These are phyloP conservation scores for Wallemia hederae DNA, from an alignment of 1,284 basidiomycete genomes.

Conservation along the genomic window DNA sequence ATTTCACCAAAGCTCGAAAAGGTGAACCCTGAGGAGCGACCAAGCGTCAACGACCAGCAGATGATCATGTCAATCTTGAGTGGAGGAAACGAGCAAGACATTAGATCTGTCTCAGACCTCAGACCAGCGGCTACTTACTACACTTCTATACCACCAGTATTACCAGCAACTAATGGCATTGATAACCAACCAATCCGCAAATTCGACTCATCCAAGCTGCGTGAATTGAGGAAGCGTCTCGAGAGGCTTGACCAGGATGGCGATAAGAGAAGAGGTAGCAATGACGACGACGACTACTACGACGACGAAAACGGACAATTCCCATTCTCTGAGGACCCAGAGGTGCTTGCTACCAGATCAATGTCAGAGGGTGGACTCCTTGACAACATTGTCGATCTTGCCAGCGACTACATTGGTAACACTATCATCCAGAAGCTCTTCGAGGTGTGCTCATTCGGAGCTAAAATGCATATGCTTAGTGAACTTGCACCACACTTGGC, in stretches of 20 bases:
- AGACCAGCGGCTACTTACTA: constrained; percentile 74
- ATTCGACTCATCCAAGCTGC: constrained; percentile 76
- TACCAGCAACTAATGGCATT: constrained; percentile 15
- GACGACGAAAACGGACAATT: constrained; percentile 22
- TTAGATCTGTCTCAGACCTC: constrained; percentile 26
- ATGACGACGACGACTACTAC: constrained; percentile 34
- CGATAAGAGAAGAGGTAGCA: constrained; percentile 75
- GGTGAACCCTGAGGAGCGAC: constrained; percentile 29
- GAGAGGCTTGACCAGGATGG: constrained; percentile 47
- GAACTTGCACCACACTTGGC: constrained; percentile 78
- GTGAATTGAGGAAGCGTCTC: constrained; percentile 72
- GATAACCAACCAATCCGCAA: constrained; percentile 55
- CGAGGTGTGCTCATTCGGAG: constrained; percentile 48
- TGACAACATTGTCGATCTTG: constrained; percentile 31
- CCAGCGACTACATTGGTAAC: constrained; percentile 97
- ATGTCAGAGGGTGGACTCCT: neutral
- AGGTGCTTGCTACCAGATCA: constrained; percentile 27
- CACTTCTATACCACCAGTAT: constrained; percentile 58
- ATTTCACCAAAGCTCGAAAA: constrained; percentile 27
- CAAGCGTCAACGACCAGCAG: constrained; percentile 50
- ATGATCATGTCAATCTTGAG: constrained; percentile 83
- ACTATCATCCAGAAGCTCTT: constrained; percentile 93
- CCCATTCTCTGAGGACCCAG: neutral
- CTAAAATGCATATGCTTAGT: constrained; percentile 70
- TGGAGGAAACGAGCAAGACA: constrained; percentile 32